Conservation (phyloP, 495 filamentous ascomycete species). For the Hypoxylon perforatum region DNA sequence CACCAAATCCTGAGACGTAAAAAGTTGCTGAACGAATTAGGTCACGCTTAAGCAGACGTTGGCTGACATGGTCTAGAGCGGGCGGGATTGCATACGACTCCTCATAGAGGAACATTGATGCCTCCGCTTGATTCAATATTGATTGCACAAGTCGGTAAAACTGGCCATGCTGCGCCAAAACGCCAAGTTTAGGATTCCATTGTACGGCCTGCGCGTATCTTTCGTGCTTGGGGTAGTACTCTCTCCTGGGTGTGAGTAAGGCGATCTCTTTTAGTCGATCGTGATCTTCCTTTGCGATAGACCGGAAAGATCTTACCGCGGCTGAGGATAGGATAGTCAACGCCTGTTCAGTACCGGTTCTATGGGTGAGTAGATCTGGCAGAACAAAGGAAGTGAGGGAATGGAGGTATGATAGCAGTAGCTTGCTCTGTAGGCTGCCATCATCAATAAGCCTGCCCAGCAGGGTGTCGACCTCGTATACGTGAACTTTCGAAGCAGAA, state of each 20-base stretch:
- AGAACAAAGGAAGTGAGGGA: conserved; percentile 70
- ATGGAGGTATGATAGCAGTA: conserved; percentile 67
- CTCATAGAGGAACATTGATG: conserved; percentile 41
- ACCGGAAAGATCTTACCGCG: conserved; percentile 61
- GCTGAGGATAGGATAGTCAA: conserved; percentile 62
- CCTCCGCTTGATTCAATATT: conserved; percentile 57
- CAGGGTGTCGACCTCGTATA: conserved; percentile 59
- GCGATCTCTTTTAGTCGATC: conserved; percentile 58
- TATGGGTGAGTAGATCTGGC: conserved; percentile 65
- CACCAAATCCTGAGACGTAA: conserved; percentile 63
- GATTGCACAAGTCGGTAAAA: conserved; percentile 54
- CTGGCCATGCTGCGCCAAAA: conserved; percentile 62
- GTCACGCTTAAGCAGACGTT: conserved; percentile 53
- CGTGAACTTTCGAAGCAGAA: conserved; percentile 34
- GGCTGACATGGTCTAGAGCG: background rate
- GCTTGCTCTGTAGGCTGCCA: conserved; percentile 64
- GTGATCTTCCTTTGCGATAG: conserved; percentile 53
- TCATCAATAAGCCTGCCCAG: conserved; percentile 63
- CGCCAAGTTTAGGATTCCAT: conserved; percentile 48
- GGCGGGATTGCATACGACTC: background rate
- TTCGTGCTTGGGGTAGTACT: conserved; percentile 41
- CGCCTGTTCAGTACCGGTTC: conserved; percentile 72
- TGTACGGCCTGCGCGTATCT: conserved; percentile 42
- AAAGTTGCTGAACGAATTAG: conserved; percentile 60
- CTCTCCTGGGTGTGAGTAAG: conserved; percentile 60